A percentile compares a stretch with the other conserved stretches of the same genome.
These are phyloP conservation scores for Bryoerythrophyllum caledonicum DNA, from an alignment of 225 moss, liverwort and hornwort species.

Conservation along the genomic window DNA sequence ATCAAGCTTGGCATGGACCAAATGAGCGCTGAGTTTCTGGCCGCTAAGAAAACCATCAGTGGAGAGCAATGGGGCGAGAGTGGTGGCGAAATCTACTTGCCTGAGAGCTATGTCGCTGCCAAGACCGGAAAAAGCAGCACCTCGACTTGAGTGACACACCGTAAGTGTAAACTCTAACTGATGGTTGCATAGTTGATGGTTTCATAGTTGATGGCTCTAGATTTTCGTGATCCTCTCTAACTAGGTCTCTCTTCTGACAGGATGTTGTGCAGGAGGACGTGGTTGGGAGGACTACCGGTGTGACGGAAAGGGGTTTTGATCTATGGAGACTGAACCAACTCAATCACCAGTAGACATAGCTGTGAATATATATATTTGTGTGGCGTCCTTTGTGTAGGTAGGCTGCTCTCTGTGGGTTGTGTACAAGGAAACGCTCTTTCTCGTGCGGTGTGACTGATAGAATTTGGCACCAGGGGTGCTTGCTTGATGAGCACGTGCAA, in stretches of 20 bases:
- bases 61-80: conserved; percentile 97
- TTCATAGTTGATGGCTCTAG: background rate
- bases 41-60: conserved; percentile 89
- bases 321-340: conserved; percentile 22
- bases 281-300: conserved; percentile 16
- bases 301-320: conserved; percentile 19
- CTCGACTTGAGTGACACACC: conserved; percentile 22
- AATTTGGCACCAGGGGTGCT: conserved; percentile 99
- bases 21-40: conserved; percentile 83
- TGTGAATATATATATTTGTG: conserved; percentile 40
- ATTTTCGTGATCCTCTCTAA: background rate
- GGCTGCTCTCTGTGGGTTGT: conserved; percentile 18
- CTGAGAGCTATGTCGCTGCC: conserved; percentile 71
- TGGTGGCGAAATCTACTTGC: conserved; percentile 94
- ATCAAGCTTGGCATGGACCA: conserved; percentile 85
- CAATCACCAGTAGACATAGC: conserved; percentile 24
- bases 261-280: conserved; percentile 30
- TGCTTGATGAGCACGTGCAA: conserved; percentile 65
- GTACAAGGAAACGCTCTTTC: conserved; percentile 15
- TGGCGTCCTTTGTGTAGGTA: conserved; percentile 18
- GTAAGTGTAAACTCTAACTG: background rate
- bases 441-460: conserved; percentile 42
- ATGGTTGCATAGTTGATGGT: too few relatives aligned
- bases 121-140: conserved; percentile 22
- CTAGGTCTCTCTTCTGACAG: conserved; percentile 4